Base-by-base conservation (phyloP, 768 basidiomycete genomes). In the Leccinum variicolor region DNA sequence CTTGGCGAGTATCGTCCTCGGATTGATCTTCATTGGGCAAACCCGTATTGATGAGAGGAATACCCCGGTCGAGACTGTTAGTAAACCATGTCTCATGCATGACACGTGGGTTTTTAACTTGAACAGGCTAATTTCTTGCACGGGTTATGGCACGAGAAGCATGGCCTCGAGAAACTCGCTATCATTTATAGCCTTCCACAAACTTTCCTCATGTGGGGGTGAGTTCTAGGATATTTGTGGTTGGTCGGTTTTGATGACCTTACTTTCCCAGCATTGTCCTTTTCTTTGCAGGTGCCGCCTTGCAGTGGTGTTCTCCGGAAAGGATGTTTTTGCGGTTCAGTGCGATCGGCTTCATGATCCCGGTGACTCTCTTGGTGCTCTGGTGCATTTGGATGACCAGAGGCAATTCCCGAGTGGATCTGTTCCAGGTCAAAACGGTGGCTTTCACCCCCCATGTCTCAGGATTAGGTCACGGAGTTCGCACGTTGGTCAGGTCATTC, bases 141-240 rank as follows among this genome's bases (percentile, higher is more conserved):
- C 21, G 60, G 57, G 4, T 60, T 68, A 46, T 64, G 61, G 26
- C 64, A 73, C 4, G n/a, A 61, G 6, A 65, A 53, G 1, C 69
- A 76, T 28, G 80, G 84, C 1, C 67, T 82, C 2, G 81, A 84
- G 62, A 77, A 66, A 1, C 73, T 84, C 3, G 81, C 82, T 14
- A 71, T 84, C 13, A 61, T 83, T 53, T 83, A 83, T 55, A 79
- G 80, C 57, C 61, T 85, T 9, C 84, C 84, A 0, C 81, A 81
- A 53, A 79, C 80, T 1, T 68, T 84, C 19, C 71, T 85, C 39
- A 77, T 85, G 73, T 85, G 83, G 83, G 78, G 77, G 84, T 84
- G 62, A 69, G 83, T 77, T 21, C 28, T 23, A 31, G 29, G 15
- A 21, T 45, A 4, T 1, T 45, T 17, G 5, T 26, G 19, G 8